These are phyloP conservation scores for Calvatia gigantea DNA, from an alignment of 768 basidiomycete species.

Conservation along the genomic window DNA sequence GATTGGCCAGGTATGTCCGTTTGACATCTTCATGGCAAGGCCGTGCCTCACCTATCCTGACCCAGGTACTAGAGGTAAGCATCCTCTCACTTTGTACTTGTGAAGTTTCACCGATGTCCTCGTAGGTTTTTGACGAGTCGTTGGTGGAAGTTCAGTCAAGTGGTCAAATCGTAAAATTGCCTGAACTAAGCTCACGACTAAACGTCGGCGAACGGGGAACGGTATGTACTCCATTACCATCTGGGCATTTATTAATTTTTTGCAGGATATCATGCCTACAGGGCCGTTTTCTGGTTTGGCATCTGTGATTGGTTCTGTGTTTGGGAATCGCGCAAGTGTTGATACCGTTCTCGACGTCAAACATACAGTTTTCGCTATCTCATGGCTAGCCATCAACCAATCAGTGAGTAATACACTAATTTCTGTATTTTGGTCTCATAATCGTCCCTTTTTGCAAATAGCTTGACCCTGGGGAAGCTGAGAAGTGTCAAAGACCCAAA, in stretches of 20 bases:
- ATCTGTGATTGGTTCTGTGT: constrained; percentile 43
- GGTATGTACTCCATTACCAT: constrained; percentile 37
- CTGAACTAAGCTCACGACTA: constrained; percentile 75
- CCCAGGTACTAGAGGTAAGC: constrained; percentile 73
- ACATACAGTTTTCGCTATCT: constrained; percentile 75
- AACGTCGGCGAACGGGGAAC: constrained; percentile 71
- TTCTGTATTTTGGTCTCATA: neutral
- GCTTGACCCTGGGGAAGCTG: constrained; percentile 59
- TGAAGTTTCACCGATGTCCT: constrained; percentile 12
- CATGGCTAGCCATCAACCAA: constrained; percentile 89
- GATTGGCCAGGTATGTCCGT: constrained; percentile 80
- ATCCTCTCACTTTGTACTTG: constrained; percentile 2
- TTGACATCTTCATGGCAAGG: constrained; percentile 3
- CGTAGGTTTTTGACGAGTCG: constrained; percentile 80
- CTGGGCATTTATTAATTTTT: neutral
- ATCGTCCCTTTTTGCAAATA: constrained; percentile 24
- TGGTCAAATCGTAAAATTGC: constrained; percentile 66
- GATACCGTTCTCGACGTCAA: constrained; percentile 72
- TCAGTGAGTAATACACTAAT: constrained; percentile 42
- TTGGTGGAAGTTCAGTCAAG: constrained; percentile 59
- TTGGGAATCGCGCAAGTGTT: constrained; percentile 38
- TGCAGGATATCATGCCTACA: constrained; percentile 65
- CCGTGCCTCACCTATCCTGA: constrained; percentile 11
- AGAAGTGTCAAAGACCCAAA: constrained; percentile 59
- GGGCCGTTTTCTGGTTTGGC: constrained; percentile 33